A percentile compares a stretch with the other conserved stretches of the same genome.
These are phyloP conservation scores for Rhizophagus sp. DNA, from an alignment of 192 early-diverging fungal species.

Conservation along the genomic window DNA sequence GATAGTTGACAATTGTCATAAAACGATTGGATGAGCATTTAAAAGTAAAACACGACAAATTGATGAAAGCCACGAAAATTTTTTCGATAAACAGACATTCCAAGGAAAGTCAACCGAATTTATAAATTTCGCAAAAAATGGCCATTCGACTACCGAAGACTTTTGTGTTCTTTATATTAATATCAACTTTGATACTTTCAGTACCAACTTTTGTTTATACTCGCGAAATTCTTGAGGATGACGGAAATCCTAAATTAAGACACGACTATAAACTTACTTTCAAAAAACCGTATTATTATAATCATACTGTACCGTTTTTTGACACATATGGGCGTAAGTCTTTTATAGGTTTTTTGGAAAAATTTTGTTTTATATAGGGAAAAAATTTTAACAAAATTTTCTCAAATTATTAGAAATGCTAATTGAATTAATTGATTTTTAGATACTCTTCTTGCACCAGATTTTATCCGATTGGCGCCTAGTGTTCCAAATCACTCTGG, in stretches of 20 bases:
- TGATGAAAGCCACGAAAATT: neutral
- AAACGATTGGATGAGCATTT: neutral
- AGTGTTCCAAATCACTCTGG: constrained; percentile 59
- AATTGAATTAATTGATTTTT: neutral
- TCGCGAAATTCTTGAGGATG: neutral
- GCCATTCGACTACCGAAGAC: neutral
- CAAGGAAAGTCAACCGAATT: neutral
- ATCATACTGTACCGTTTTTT: constrained; percentile 55
- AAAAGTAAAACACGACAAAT: neutral
- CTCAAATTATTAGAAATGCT: neutral
- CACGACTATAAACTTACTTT: constrained; percentile 65
- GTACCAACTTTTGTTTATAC: neutral
- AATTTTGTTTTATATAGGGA: neutral
- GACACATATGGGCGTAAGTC: constrained; percentile 47
- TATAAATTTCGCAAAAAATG: neutral
- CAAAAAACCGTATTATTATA: constrained; percentile 56
- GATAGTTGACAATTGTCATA: neutral
- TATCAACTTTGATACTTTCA: neutral
- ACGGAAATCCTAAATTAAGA: neutral
- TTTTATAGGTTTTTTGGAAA: neutral
- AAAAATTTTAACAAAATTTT: neutral
- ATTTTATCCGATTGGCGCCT: constrained; percentile 62
- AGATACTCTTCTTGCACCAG: constrained; percentile 34
- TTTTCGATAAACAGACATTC: neutral
- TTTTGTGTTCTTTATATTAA: neutral